Base-by-base conservation (phyloP, 1,284 basidiomycete species). In the Ustilago bromivora region DNA sequence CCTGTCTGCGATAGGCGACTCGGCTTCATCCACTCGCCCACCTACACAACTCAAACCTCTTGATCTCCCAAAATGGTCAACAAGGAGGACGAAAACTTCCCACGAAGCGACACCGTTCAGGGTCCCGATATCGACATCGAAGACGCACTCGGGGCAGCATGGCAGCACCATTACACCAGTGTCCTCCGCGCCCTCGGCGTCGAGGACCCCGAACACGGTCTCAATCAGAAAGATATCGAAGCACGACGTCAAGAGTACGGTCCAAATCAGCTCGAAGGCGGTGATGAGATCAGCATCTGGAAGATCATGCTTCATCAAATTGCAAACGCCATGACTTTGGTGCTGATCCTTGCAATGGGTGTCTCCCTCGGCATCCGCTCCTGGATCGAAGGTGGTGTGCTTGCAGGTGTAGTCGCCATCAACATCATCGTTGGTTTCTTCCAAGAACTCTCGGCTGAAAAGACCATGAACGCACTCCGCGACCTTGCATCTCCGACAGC, bases 301-400 rank as follows among this genome's bases (percentile, higher is more conserved):
- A 73, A 71, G 34, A 85, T 85, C 36, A 57, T 83, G 31, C 62
- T 84, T 23, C 78, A 81, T 53, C 84, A 85, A 66, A 67, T 85
- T 5, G 84, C 83, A n/a, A 85, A 85, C 49, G 84, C 84, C 12
- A 85, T 85, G 84, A 85, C 84, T 2, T 57, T 82, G 58, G 81
- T 75, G 52, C 85, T 90, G 59, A 86, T 92, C 63, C 89, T 89
- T 40, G 91, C 91, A 35, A 88, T 92, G 87, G 89, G 89, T 9
- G 88, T 91, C n/a, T 91, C 90, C 5, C 90, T 92, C 66, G 91
- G 83, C 12, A 84, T 86, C 55, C 41, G 71, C 57, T 90, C 90
- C 64, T 92, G 89, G 87, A 89, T 92, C 69, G 90, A 90, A 79
- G 91, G 90, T 28, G 90, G 89, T 57, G 91, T 92, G 43, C 90